Base-by-base conservation (phyloP, 129 eudicot genomes). In the Flaveria trinervia region DNA sequence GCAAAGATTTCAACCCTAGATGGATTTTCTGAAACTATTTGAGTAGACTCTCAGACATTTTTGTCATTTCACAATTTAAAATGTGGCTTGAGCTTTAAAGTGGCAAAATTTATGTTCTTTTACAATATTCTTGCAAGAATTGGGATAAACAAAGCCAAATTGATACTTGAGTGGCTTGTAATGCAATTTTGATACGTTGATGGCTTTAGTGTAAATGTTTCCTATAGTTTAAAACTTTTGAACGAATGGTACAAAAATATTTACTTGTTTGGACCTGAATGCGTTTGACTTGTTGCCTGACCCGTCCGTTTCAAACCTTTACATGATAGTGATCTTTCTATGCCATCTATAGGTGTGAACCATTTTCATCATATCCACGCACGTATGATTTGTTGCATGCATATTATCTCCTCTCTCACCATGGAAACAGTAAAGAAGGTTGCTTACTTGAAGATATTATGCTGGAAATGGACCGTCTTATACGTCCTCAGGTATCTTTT, bases 281-380 rank as follows among this genome's bases (percentile, higher is more conserved):
- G 36, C 36, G 36, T 30, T 30, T 30, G 5, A 30, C 36, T 30
- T 30, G 30, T 60, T 54, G 44, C 17, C 50, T 1, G 14, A 71
- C 20, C 43, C 8, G 25, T 45, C 23, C 55, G 10, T 2, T 6
- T 56, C 1, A 20, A 8, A 2, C 9, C 51, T 54, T 9, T 51
- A 30, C 67, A 52, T 52, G 18, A 50, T 71, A 33, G 8, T 67
- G 70, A 16, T 65, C 25, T 71, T 74, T 39, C 64, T 36, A 5
- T 76, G 20, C 8, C 39, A 41, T 28, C 15, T 81, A 57, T 79
- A 94, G 98, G 98, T 94, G 98, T 54, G 98, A 94, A 73, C 97
- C 97, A 26, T 94, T 94, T 81, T 93, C 97, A 20, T 88, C 97
- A 20, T 93, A 93, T 79, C 98, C 98, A 14, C 96, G 97, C 39